Base-by-base conservation (phyloP, 2,329 filamentous ascomycete genomes). In the Colletotrichum truncatum region DNA sequence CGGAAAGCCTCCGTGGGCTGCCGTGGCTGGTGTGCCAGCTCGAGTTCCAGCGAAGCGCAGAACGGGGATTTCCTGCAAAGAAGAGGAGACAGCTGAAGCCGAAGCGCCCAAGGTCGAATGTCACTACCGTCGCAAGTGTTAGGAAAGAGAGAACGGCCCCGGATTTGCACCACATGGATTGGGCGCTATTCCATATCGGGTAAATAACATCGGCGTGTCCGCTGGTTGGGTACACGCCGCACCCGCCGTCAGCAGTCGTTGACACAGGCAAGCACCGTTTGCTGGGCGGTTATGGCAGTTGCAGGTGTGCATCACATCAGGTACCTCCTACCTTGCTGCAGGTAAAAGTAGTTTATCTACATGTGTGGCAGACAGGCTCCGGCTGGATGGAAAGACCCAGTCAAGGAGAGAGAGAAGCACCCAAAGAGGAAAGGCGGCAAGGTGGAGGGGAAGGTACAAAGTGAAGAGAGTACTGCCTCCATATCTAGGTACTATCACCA, bases 1-100 rank as follows among this genome's bases (percentile, higher is more conserved):
- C 54, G 61, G 61, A 36, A 45, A 64, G 48, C 32, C 48, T 52
- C 48, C 32, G 48, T 52, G 48, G 43, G 39, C 21, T n/a, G n/a
- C 23, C 43, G 43, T 46, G 43, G 43, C 43, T 46, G 43, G 23
- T 23, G 43, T 46, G 43, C 26, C 41, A 41, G 38, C 18, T 46
- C 45, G 14, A 21, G 45, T 28, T 16, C 43, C 32, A 43, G 36
- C 16, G n/a, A 16, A 18, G 16, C 14, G 25, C 46, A 26, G 26
- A 26, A 30, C 25, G 14, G 25, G 26, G 32, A 21, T 36, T 12
- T 14, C 8, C 9, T 25, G 14, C n/a, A 14, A 26, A 38, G 46
- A 59, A 8, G n/a, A 10, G 32, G n/a, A n/a, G 34, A 30, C 16
- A 38, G 39, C 11, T 23, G 28, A 28, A 49, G 53, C 43, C 46